phyloP scores from a whole-genome alignment of 306 rosid genomes.

The Lathyrus tuberosus region DNA sequence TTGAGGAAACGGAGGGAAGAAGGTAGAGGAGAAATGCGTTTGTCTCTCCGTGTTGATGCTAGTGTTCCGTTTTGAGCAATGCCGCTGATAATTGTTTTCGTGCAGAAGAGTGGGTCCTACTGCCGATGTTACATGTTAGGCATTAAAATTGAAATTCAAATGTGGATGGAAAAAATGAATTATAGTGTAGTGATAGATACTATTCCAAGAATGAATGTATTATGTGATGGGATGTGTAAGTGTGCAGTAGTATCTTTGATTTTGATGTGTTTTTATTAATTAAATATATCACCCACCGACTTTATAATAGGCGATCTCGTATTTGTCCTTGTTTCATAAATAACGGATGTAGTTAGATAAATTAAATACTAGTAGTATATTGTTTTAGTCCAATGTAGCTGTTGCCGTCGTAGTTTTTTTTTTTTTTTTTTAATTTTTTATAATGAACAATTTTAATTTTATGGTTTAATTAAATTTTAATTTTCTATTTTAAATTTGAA shows the following conservation, averaged over 20 bases:
- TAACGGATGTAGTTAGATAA: too few species aligned
- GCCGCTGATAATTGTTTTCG: conserved; percentile 54
- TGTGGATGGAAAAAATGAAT: background rate
- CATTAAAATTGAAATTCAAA: conserved; percentile 28
- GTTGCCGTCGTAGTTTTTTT: too few species aligned
- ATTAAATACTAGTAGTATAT: too few species aligned
- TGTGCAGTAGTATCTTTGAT: background rate
- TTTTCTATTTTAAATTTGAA: too few species aligned
- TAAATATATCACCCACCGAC: too few species aligned
- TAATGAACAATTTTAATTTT: too few species aligned
- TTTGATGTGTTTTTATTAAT: background rate
- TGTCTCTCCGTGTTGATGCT: background rate
- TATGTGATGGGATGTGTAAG: background rate
- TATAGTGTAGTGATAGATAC: background rate
- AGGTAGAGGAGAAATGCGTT: conserved; percentile 17
- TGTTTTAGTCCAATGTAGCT: too few species aligned
- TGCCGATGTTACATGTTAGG: background rate
- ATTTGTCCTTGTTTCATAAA: too few species aligned
- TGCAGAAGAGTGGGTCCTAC: conserved; percentile 37
- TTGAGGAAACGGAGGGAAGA: conserved; percentile 28
- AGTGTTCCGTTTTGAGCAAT: conserved; percentile 51
- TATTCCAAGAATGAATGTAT: background rate
- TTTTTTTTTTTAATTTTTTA: too few species aligned
- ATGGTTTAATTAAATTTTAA: too few species aligned
- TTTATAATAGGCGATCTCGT: too few species aligned